Evolutionary conservation across 108 stramenopile genomes (phyloP), one percentile per base, ranked within the genome.

Genomic region (Mayamaea pseudoterrestris): DNA sequence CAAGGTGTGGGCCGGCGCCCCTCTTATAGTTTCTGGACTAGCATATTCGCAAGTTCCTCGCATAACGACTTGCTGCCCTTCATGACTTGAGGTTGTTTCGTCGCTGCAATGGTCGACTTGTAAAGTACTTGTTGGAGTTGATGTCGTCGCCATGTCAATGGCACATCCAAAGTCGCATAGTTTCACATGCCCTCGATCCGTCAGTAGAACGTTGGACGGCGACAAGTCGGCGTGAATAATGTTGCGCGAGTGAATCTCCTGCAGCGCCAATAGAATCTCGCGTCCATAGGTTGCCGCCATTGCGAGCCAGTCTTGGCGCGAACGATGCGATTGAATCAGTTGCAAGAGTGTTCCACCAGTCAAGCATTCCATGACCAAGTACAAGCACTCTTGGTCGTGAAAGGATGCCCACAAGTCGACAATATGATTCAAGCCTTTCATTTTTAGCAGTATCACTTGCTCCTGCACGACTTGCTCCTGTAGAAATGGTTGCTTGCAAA

Each of bases 91-190:
- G 16, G 13, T 13, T 4, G 26, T 28, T 34, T 34, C 32, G 40
- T 41, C 21, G 40, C 18, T 41, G 32, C 11, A 11, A 12, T 8
- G 12, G 12, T 34, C 32, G 12, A 34, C 32, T 34, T 34, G 32
- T 12, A 34, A 34, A 11, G 32, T 34, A 12, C 32, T 34, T 5
- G 40, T 41, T 5, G 40, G 40, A 9, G 40, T 41, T 13, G 3
- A 27, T 28, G 27, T 25, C 26, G 37, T 39, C 37, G 37, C 5
- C 8, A 8, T 39, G 18, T 44, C 39, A 42, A 63, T 23, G 13
- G 68, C 67, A 16, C 74, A 66, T 20, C 81, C 86, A 73, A 88
- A 88, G 60, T 88, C 86, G 8, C 67, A 63, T 23, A 88, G 69
- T 30, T 77, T 69, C 9, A 84, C 32, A 22, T 74, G 50, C 16